Base-by-base conservation (phyloP, 768 basidiomycete species). In the Podaxis sp. region DNA sequence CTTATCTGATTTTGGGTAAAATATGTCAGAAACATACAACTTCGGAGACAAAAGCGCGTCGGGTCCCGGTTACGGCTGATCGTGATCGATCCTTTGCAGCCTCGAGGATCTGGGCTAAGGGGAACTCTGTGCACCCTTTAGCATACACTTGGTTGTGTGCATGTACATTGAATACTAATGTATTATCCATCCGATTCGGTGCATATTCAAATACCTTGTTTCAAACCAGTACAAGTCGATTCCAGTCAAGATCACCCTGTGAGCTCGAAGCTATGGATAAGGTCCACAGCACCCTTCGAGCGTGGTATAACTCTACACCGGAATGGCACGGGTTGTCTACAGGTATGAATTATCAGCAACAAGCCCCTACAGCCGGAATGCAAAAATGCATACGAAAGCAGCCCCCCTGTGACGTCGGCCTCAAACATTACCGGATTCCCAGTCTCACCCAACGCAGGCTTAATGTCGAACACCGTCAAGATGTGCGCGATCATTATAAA, bases 381-480 rank as follows among this genome's bases (percentile, higher is more conserved):
- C 17, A 53, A 26, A 41, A 36, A 37, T 15, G 60, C 56, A 22
- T 44, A 62, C 64, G 51, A 40, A 13, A 65, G n/a, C 3, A 60
- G 13, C 13, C 46, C 56, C 3, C 61, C 51, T 53, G 60, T 59
- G 30, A 68, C 30, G 10, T 52, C 63, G 3, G 64, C 30, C 38
- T 64, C 58, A 17, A 70, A 28, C 20, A 26, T 30, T 26, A 68
- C 56, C 11, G 63, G 65, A 36, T 65, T 63, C 4, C 70, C 70
- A 36, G 53, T 12, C 37, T 68, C 66, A 28, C 69, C 68, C 38
- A 66, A 56, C 5, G 63, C 59, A 20, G 70, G 70, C 5, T 46
- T 37, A 44, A 69, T 60, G 49, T 69, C 61, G 53, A 60, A 70
- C 11, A 65, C 60, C 1, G 70, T 49, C 20, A 70, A 48, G 11